Base-by-base conservation (phyloP, 192 early-diverging fungal species). In the Umbelopsis vinacea region DNA sequence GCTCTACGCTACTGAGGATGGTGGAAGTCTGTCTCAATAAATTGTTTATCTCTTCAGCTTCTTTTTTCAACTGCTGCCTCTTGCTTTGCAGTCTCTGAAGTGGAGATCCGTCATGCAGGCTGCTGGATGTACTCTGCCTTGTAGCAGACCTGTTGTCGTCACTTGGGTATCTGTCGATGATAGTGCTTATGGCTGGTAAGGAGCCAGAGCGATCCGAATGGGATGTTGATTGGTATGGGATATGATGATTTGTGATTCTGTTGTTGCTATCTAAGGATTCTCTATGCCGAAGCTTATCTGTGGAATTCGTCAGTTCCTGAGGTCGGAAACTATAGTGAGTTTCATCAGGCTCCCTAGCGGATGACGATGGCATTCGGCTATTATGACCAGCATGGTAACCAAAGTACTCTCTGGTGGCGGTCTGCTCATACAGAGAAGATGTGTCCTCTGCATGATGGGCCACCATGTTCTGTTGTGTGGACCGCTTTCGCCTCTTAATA, bases 401-500 rank as follows among this genome's bases (percentile, higher is more conserved):
- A 63, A 63, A 63, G 33, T 63, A 63, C 33, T 63, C 57, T 63
- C 57, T 29, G 26, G 57, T 63, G 0, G 57, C 57, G 15, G 33
- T 63, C 7, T 38, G 57, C 14, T 63, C 57, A 63, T 63, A 63
- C 33, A 38, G 0, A 19, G 33, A 12, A 19, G 57, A 3, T 19
- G 57, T 17, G 10, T 63, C 57, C 0, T 19, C 11, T 35, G 57
- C 35, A 7, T 38, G 57, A n/a, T 38, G 57, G 19, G 29, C 10
- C 17, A 63, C 9, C 17, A 37, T 17, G 12, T 35, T 63, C 17
- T 29, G 57, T 38, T 63, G 71, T 6, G 80, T 77, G 21, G 74
- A 70, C 43, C 89, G 77, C 21, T 85, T 85, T 17, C 91, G 77
- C 11, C 92, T 81, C 77, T 89, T 89, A 63, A 93, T 92, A 14